phyloP scores from a whole-genome alignment of 257 asterid species.

The Solanum raphanifolium region DNA sequence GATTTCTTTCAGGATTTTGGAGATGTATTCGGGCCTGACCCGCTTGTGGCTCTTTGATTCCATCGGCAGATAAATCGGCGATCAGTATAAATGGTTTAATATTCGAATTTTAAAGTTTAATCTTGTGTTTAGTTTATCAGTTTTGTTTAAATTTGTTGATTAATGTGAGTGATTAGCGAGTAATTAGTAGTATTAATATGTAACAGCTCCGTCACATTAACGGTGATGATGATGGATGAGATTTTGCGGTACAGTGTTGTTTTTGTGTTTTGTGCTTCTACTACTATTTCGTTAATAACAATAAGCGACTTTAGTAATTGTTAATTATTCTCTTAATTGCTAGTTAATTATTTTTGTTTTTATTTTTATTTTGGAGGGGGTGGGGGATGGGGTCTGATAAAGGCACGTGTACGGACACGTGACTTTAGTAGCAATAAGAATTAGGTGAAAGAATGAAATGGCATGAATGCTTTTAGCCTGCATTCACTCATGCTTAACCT shows the following conservation, averaged over 20 bases:
- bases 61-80: not conserved
- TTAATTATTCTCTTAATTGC: not conserved
- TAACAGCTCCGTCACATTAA: constrained; percentile 19
- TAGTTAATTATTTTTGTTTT: not conserved
- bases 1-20: constrained; percentile 65
- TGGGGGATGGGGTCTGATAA: not conserved
- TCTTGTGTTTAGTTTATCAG: not conserved
- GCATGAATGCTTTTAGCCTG: constrained; percentile 29
- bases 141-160: constrained; percentile 7
- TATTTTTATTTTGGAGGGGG: not conserved
- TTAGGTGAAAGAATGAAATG: constrained; percentile 56
- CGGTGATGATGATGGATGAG: constrained; percentile 18
- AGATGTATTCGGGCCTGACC: constrained; percentile 93
- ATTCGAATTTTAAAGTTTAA: not conserved
- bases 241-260: constrained; percentile 10
- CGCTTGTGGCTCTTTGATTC: constrained; percentile 41
- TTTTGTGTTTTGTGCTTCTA: constrained; percentile 15
- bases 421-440: constrained; percentile 24
- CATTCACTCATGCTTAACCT: not conserved
- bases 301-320: not conserved
- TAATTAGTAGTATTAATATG: not conserved
- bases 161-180: not conserved
- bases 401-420: constrained; percentile 45
- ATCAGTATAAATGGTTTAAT: not conserved
- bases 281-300: not conserved